Conservation (phyloP, 2,329 filamentous ascomycete species). For the Dendrostoma leiphaemia region DNA sequence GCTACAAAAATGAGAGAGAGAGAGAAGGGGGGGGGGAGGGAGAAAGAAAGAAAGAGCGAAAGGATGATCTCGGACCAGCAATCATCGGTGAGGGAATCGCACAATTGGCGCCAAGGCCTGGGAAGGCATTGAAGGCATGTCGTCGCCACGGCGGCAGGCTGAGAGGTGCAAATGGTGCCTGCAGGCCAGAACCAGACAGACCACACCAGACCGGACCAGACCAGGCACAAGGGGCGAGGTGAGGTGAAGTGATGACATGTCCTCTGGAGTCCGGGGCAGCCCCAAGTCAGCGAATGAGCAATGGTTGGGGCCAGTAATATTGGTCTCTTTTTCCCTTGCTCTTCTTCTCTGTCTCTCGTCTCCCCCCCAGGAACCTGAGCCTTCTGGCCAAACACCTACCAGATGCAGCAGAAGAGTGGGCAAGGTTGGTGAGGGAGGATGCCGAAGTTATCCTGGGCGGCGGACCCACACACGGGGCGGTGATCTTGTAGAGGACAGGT, state of each 20-base stretch:
- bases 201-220: too few relatives aligned
- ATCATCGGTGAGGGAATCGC: too few relatives aligned
- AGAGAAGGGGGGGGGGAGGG: too few relatives aligned
- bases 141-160: background rate
- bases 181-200: too few relatives aligned
- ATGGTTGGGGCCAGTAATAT: background rate
- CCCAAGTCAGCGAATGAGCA: background rate
- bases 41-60: too few relatives aligned
- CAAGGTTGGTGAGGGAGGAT: slow-evolving; percentile 15
- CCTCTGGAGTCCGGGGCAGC: background rate
- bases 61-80: too few relatives aligned
- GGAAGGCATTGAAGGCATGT: background rate
- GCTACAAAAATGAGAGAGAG: too few relatives aligned
- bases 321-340: too few relatives aligned
- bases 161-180: too few relatives aligned
- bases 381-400: background rate
- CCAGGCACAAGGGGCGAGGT: background rate
- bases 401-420: slow-evolving; percentile 13
- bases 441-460: slow-evolving; percentile 17
- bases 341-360: too few relatives aligned
- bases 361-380: background rate
- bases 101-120: too few relatives aligned
- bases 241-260: slow-evolving; percentile 1
- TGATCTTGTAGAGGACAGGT: slow-evolving; percentile 7
- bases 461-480: background rate